Percentiles rank a stretch among this genome's conserved stretches.
Evolutionary conservation across 2,329 filamentous ascomycete genomes (phyloP).

Genomic region (Allantophomopsis cytisporea): DNA sequence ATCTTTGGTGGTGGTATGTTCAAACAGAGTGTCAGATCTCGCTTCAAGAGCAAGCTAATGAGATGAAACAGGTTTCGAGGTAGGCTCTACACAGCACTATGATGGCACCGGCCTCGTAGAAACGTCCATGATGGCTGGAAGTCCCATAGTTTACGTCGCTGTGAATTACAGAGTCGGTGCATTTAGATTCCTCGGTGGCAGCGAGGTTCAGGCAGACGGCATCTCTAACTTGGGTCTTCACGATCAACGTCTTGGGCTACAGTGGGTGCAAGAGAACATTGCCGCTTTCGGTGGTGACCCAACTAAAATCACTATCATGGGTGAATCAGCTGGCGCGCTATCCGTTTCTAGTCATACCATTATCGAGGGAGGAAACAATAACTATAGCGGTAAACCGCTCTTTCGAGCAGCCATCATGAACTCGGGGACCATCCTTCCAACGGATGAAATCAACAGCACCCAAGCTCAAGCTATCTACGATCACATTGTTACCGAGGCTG

Average conservation of each 20-base stretch:
- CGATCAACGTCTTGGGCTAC: background rate
- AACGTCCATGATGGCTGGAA: constrained; percentile 11
- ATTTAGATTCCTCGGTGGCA: constrained; percentile 30
- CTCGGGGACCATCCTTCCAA: constrained; percentile 45
- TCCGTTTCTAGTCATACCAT: constrained; percentile 62
- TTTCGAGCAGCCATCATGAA: constrained; percentile 68
- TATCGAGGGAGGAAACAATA: constrained; percentile 55
- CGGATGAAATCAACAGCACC: constrained; percentile 47
- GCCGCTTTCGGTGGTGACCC: constrained; percentile 26
- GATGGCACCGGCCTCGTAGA: background rate
- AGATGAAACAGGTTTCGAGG: too few species aligned
- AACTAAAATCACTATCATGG: constrained; percentile 27
- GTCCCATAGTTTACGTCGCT: constrained; percentile 29
- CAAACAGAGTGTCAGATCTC: too few species aligned
- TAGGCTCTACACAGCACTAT: background rate
- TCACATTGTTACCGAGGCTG: constrained; percentile 37
- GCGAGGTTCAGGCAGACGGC: constrained; percentile 22
- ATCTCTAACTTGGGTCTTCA: constrained; percentile 6
- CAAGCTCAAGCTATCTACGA: constrained; percentile 50
- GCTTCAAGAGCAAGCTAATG: too few species aligned
- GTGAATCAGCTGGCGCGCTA: constrained; percentile 32
- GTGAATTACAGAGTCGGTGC: constrained; percentile 30
- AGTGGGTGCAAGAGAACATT: constrained; percentile 31
- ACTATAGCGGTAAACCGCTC: constrained; percentile 57
- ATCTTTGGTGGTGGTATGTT: too few species aligned